Evolutionary conservation across 2,329 filamentous ascomycete species (phyloP).

Genomic region (Laburnicola sp.): DNA sequence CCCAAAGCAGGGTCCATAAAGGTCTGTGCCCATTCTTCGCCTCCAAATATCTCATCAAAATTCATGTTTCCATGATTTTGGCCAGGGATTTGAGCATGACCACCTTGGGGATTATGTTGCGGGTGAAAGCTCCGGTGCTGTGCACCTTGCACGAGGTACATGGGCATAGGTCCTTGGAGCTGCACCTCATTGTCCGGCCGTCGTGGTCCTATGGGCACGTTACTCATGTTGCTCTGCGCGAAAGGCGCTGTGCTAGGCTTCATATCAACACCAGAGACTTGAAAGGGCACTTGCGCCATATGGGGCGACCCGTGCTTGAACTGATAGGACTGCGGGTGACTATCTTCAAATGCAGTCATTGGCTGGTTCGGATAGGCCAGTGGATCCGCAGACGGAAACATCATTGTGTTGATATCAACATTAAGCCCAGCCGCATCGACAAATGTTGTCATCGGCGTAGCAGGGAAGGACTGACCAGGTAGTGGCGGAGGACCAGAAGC

Average conservation of each 20-base stretch:
- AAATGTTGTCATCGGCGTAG: constrained; percentile 36
- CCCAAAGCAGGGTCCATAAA: constrained; percentile 42
- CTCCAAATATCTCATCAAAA: constrained; percentile 44
- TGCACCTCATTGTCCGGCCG: constrained; percentile 69
- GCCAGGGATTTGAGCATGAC: constrained; percentile 19
- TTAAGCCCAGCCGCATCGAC: constrained; percentile 40
- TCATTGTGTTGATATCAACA: constrained; percentile 71
- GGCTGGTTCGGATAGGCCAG: constrained; percentile 80
- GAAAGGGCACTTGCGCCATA: constrained; percentile 22
- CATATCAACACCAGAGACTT: constrained; percentile 30
- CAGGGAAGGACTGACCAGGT: constrained; percentile 31
- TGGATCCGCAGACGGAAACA: constrained; percentile 78
- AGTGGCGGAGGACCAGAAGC: constrained; percentile 30
- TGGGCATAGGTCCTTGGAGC: constrained; percentile 69
- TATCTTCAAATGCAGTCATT: constrained; percentile 61
- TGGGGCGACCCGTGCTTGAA: constrained; percentile 28
- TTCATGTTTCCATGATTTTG: constrained; percentile 31
- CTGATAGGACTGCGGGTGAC: constrained; percentile 34
- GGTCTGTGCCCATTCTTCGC: constrained; percentile 47
- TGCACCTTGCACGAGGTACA: constrained; percentile 66
- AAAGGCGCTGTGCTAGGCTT: constrained; percentile 32
- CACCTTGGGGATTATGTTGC: constrained; percentile 24
- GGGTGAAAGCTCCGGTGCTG: constrained; percentile 34
- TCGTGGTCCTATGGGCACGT: constrained; percentile 18
- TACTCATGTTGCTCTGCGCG: constrained; percentile 24